Percentiles rank a stretch among this genome's conserved stretches.
phyloP scores from a whole-genome alignment of 805 yeast species.

The Saccharomycopsis capsularis region DNA sequence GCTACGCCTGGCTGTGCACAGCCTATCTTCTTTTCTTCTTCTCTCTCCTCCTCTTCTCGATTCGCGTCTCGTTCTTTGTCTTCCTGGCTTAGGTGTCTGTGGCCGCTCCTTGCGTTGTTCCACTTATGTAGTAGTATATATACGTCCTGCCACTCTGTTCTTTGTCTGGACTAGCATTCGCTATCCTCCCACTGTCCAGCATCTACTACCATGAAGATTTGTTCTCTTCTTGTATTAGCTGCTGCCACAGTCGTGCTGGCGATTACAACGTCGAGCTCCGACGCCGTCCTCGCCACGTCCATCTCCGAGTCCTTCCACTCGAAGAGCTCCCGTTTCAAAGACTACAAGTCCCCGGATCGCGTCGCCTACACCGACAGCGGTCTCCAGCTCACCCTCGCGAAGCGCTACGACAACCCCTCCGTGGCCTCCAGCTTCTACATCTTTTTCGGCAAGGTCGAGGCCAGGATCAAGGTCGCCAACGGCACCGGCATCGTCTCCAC shows the following conservation, averaged over 20 bases:
- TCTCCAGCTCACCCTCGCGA: slow-evolving; percentile 48
- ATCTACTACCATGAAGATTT: no score
- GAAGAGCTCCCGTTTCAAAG: slow-evolving; percentile 36
- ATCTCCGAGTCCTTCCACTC: slow-evolving; percentile 45
- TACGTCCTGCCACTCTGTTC: no score
- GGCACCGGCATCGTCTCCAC: slow-evolving; percentile 80
- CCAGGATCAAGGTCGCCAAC: slow-evolving; percentile 58
- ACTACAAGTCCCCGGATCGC: slow-evolving; percentile 36
- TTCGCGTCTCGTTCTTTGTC: no score
- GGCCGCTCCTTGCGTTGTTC: no score
- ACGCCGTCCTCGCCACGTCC: slow-evolving; percentile 57
- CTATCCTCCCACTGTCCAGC: no score
- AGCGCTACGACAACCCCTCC: slow-evolving; percentile 72
- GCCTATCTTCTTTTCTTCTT: no score
- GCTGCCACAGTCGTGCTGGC: background rate
- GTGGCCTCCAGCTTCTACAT: slow-evolving; percentile 71
- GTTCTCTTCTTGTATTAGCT: no score
- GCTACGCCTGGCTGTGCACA: no score
- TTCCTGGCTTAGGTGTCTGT: no score
- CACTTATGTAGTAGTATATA: no score
- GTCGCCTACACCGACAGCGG: slow-evolving; percentile 50
- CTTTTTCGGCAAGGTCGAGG: slow-evolving; percentile 85
- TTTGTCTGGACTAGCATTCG: no score
- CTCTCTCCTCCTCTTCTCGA: no score
- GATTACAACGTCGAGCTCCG: slow-evolving; percentile 23